A percentile compares a stretch with the other conserved stretches of the same genome.
phyloP scores from a whole-genome alignment of 495 filamentous ascomycete species.

The Aspergillus indologenus region DNA sequence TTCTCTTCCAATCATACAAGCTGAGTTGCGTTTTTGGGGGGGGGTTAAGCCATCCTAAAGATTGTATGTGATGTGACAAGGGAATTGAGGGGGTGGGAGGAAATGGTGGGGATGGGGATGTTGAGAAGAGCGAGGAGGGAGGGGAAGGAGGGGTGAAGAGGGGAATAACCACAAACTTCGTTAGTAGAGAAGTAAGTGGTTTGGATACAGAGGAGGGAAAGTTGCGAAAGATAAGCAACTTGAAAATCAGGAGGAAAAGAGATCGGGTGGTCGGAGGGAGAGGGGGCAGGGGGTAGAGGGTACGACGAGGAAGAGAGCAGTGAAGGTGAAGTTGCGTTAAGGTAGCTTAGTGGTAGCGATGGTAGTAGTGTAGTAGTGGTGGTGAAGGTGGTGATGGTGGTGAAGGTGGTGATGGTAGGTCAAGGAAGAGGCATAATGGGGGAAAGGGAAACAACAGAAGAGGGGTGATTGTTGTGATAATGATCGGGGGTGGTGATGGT shows the following conservation, averaged over 20 bases:
- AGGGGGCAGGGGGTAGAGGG: background rate
- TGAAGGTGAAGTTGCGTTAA: too few species aligned
- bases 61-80: background rate
- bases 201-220: background rate
- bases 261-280: background rate
- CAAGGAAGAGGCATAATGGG: background rate
- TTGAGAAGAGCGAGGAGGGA: background rate
- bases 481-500: constrained; percentile 3
- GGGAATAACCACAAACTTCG: background rate
- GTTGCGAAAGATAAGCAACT: background rate
- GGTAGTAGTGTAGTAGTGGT: too few species aligned
- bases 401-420: background rate
- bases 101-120: background rate
- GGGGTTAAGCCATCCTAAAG: background rate
- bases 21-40: constrained; percentile 18
- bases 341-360: too few species aligned
- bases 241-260: background rate
- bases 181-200: background rate
- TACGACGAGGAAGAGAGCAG: background rate
- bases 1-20: constrained; percentile 16
- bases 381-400: background rate
- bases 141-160: constrained; percentile 1
- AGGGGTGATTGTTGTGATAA: background rate
- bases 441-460: background rate
- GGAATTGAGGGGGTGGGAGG: background rate